These are phyloP conservation scores for Fusarium lateritium DNA, from an alignment of 2,329 filamentous ascomycete genomes.

Conservation along the genomic window DNA sequence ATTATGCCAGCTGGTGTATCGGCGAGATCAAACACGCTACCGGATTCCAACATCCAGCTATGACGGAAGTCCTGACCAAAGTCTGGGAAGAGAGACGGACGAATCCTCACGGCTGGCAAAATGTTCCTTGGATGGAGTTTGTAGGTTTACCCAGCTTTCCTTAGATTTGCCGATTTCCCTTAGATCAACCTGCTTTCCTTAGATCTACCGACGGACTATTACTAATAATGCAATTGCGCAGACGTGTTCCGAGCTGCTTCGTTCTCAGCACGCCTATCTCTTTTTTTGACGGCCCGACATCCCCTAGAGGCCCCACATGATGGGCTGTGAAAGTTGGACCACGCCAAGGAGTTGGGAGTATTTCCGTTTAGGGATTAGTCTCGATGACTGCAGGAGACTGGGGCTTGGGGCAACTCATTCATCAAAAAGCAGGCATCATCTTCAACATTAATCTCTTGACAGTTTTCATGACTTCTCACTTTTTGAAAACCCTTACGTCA, in stretches of 20 bases:
- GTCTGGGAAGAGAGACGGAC: conserved; percentile 46
- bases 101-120: conserved; percentile 32
- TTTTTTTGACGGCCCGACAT: conserved; percentile 31
- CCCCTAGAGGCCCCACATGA: background rate
- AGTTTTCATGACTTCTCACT: fast-evolving
- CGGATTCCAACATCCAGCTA: conserved; percentile 45
- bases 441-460: fast-evolving
- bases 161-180: too few species aligned
- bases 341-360: conserved; percentile 19
- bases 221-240: background rate
- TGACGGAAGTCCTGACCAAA: conserved; percentile 45
- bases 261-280: conserved; percentile 39
- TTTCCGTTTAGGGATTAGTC: conserved; percentile 28
- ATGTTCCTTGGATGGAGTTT: conserved; percentile 52
- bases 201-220: too few species aligned
- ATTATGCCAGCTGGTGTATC: conserved; percentile 47
- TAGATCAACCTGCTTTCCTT: too few species aligned
- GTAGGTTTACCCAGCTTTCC: conserved; percentile 25
- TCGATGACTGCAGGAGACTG: background rate
- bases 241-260: conserved; percentile 38
- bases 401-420: background rate
- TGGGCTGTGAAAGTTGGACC: background rate
- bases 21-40: conserved; percentile 46
- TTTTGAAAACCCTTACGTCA: fast-evolving
- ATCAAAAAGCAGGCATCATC: background rate